These are phyloP conservation scores for Zizania palustris DNA, from an alignment of 202 grass and related monocot species.

Conservation along the genomic window DNA sequence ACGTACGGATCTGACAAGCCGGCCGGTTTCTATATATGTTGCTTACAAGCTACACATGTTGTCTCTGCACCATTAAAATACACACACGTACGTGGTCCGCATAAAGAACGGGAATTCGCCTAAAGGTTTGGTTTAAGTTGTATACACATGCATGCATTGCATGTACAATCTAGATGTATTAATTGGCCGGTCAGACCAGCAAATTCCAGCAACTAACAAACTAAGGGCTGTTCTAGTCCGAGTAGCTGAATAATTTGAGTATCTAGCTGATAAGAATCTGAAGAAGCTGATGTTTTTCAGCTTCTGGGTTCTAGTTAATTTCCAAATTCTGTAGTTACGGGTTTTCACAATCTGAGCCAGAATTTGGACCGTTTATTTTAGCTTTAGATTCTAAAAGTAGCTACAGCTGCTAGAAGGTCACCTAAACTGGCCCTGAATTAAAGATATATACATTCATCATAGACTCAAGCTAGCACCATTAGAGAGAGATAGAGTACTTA, in stretches of 20 bases:
- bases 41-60: conserved; percentile 57
- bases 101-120: conserved; percentile 6
- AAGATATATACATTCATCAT: conserved; percentile 30
- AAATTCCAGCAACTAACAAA: conserved; percentile 28
- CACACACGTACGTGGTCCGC: neutral
- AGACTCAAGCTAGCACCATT: conserved; percentile 37
- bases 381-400: too few species aligned
- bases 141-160: neutral
- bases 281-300: too few species aligned
- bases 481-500: conserved; percentile 35
- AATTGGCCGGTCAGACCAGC: conserved; percentile 18
- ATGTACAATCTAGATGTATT: conserved; percentile 27
- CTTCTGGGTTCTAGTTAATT: too few species aligned
- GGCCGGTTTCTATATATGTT: conserved; percentile 26
- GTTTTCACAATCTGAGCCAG: too few species aligned
- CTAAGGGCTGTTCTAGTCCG: too few species aligned
- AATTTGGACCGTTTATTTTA: too few species aligned
- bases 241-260: too few species aligned
- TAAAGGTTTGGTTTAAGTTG: conserved; percentile 6
- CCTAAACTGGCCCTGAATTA: too few species aligned
- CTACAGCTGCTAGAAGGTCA: too few species aligned
- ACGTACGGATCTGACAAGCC: neutral
- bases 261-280: too few species aligned
- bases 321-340: too few species aligned
- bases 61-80: conserved; percentile 17